Base-by-base conservation (phyloP, 2,329 filamentous ascomycete genomes). In the Orbilia quercus region DNA sequence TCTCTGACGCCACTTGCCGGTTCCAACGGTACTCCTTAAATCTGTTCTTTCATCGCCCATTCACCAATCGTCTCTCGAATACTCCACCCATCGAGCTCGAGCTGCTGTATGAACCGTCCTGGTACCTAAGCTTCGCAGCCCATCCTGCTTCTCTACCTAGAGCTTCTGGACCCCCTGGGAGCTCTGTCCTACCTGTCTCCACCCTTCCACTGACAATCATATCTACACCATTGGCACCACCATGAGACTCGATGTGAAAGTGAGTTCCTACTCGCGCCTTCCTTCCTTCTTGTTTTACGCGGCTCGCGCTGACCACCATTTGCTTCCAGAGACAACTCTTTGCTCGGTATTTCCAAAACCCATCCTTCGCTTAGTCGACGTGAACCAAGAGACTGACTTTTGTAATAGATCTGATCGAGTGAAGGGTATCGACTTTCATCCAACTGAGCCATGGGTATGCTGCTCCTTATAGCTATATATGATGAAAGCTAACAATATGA, bases 381-480 rank as follows among this genome's bases (percentile, higher is more conserved):
- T 45, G 14, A 6, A 51, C 11, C 22, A 31, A 9, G 16, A 60
- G 31, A 16, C 50, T n/a, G 34, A 36, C 16, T 22, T 42, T 48
- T 11, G 14, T 31, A 31, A 47, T 28, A 73, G 92, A 82, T 96
- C 91, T 79, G 92, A 98, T 87, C 90, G 94, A 84, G 94, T 98
- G 77, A 98, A 98, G 84, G 90, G 91, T 80, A 92, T 96, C 82
- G 94, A 98, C 84, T 98, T 97, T 82, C 94, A 98, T 81, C 93
- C 92, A 44, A 91, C 92, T 71, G 94, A 97, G 84, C 92, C 93
- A 88, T 97, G 94, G 91, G 91, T 93, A 82, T 81, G 83, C 77
- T 50, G 16, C 45, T 20, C 77, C 18, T 7, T 47, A 1, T 20
- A 20, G 25, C 42, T 11, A 6, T 20, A 38, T 36, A 51, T 50